Evolutionary conservation across 2,329 filamentous ascomycete species (phyloP), one percentile per base, ranked within the genome.

Genomic region (Penicillium occitanis): DNA sequence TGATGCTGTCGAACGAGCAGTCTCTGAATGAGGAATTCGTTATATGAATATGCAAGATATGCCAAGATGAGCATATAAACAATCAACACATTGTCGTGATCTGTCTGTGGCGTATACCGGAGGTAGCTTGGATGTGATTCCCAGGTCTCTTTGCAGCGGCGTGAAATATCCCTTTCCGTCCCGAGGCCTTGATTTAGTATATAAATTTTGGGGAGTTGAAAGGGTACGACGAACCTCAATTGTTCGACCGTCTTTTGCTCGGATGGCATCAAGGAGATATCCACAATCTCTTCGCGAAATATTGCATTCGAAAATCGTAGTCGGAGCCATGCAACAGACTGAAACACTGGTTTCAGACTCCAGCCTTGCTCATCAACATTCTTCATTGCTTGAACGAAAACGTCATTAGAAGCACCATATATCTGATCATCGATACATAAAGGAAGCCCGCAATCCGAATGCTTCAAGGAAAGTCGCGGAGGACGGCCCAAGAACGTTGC

Each of bases 271-370:
- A 64, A 25, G 13, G 62, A 33, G 3, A 59, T 50, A 44, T 64
- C 63, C 11, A 64, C 19, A 14, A 64, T 64, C 46, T 64, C 63
- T 50, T 64, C 63, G 8, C 63, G 53, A 8, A 64, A 64, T 6
- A 35, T 42, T 5, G 53, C 17, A 33, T 30, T 59, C 3, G 22
- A 30, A 28, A n/a, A 59, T 19, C 40, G 62, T 3, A 57, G 37
- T 50, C 62, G 62, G 22, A 64, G 48, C 62, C 62, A 64, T 17
- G 40, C 42, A 19, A 28, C 19, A n/a, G 53, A 13, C 11, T 50
- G 40, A 6, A 58, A 59, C 19, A 17, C 7, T 2, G 42, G 30
- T n/a, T 50, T 19, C 17, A 28, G 0, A 30, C 63, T 50, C 63
- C 63, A 64, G 1, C 63, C 63, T 19, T 51, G 8, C 10, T 40